These are phyloP conservation scores for Lenwebbia sp. DNA, from an alignment of 345 rosid genomes.

Conservation along the genomic window DNA sequence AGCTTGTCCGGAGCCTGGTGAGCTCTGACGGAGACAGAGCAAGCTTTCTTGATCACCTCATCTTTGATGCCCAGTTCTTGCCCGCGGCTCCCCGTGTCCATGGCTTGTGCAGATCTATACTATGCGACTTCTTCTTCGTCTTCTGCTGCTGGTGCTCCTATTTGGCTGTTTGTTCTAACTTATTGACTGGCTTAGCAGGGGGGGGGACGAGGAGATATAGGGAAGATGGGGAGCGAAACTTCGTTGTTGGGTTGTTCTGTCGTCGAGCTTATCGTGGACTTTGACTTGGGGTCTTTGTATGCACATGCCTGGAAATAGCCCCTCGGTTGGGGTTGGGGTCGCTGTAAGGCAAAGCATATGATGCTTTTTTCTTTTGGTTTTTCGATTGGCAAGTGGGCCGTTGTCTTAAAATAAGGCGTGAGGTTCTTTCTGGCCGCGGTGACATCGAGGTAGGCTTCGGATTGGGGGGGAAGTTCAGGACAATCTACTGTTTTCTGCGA, in stretches of 20 bases:
- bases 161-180: neutral
- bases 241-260: neutral
- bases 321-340: neutral
- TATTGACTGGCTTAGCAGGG: neutral
- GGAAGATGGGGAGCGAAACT: neutral
- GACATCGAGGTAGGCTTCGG: neutral
- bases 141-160: neutral
- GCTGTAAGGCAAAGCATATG: rapidly evolving
- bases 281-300: neutral
- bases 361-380: neutral
- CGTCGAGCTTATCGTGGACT: neutral
- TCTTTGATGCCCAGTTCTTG: slow-evolving; percentile 7
- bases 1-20: slow-evolving; percentile 13
- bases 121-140: neutral
- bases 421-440: neutral
- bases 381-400: neutral
- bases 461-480: neutral
- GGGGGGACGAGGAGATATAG: neutral
- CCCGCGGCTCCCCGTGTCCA: neutral
- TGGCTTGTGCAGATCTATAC: neutral
- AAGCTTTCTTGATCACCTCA: slow-evolving; percentile 30
- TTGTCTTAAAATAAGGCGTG: neutral
- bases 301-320: neutral
- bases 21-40: slow-evolving; percentile 25
- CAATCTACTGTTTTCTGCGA: neutral